Conservation (phyloP, 805 yeast species). For the Jamesozyma piceae region DNA sequence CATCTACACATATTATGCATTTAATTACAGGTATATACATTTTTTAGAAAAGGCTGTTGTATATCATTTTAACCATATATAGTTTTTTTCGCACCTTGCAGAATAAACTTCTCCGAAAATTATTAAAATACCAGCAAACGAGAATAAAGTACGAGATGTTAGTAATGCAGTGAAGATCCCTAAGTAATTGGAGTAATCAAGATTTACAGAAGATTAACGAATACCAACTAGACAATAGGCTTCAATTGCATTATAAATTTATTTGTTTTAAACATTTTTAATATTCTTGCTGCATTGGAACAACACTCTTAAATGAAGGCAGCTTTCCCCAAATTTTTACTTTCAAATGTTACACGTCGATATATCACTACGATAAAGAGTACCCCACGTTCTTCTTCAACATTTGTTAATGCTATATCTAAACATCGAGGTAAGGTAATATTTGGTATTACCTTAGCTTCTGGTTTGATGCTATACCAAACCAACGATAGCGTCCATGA, state of each 20-base stretch:
- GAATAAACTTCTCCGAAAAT: too few relatives aligned
- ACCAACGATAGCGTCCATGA: conserved; percentile 23
- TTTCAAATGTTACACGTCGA: background rate
- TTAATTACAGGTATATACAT: background rate
- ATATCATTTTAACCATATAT: too few relatives aligned
- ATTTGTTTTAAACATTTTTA: too few relatives aligned
- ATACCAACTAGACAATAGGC: too few relatives aligned
- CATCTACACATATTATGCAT: background rate
- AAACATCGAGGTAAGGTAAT: background rate
- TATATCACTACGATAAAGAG: background rate
- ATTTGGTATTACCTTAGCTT: conserved; percentile 1
- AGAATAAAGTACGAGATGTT: too few relatives aligned
- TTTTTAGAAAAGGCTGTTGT: too few relatives aligned
- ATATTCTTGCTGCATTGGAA: background rate
- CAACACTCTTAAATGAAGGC: background rate
- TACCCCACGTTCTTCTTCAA: background rate
- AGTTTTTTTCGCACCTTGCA: too few relatives aligned
- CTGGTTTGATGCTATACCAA: conserved; percentile 17
- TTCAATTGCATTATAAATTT: too few relatives aligned
- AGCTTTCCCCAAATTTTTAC: background rate
- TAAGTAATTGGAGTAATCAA: too few relatives aligned
- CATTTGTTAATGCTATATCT: background rate
- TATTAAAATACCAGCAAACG: too few relatives aligned
- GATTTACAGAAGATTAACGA: too few relatives aligned
- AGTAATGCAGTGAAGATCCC: too few relatives aligned